These are phyloP conservation scores for Aspergillus avenaceus DNA, from an alignment of 495 filamentous ascomycete genomes.

Conservation along the genomic window DNA sequence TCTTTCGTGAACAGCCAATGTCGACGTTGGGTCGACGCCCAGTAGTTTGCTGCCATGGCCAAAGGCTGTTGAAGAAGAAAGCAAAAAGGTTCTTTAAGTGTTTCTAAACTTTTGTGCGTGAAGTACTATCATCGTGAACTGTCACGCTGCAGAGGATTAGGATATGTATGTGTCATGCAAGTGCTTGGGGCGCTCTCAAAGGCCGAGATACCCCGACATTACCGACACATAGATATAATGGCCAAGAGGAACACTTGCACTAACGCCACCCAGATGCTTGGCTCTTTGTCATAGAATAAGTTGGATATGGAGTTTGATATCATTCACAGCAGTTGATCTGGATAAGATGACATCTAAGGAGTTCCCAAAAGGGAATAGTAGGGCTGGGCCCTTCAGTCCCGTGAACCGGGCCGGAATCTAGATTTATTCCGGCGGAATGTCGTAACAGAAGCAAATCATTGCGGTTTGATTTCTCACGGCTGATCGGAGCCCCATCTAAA, in stretches of 20 bases:
- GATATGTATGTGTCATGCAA: background rate
- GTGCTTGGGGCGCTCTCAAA: background rate
- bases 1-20: conserved; percentile 88
- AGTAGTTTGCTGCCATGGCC: conserved; percentile 91
- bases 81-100: background rate
- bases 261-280: background rate
- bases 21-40: conserved; percentile 86
- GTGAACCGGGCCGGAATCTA: conserved; percentile 34
- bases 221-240: background rate
- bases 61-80: background rate
- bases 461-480: conserved; percentile 32
- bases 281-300: background rate
- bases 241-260: background rate
- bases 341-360: background rate
- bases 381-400: conserved; percentile 32
- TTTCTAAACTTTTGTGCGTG: conserved; percentile 1
- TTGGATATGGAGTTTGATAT: background rate
- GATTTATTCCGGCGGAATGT: conserved; percentile 19
- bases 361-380: conserved; percentile 34
- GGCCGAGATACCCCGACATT: background rate
- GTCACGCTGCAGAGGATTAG: background rate
- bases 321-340: background rate
- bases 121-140: background rate
- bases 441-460: conserved; percentile 33
- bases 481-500: conserved; percentile 3